phyloP scores from a whole-genome alignment of 192 early-diverging fungal genomes.

The Linnemannia schmuckeri region DNA sequence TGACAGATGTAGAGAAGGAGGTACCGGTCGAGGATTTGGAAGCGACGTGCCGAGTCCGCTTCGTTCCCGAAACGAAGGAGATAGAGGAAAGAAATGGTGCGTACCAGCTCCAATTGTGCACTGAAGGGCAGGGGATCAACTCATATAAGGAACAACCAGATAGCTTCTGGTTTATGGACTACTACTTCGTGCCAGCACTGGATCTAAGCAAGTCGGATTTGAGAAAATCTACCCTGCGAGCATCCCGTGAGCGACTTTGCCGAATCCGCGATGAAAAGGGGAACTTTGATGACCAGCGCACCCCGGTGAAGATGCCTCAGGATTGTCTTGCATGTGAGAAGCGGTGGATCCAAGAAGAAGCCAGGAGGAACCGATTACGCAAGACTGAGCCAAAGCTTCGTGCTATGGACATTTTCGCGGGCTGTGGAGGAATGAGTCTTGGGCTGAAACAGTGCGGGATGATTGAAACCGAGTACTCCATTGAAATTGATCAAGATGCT shows the following conservation, averaged over 20 bases:
- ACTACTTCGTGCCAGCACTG: background rate
- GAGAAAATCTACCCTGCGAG: background rate
- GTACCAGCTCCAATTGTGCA: background rate
- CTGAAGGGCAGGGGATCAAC: background rate
- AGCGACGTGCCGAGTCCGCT: constrained; percentile 4
- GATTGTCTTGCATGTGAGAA: constrained; percentile 51
- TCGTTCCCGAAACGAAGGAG: background rate
- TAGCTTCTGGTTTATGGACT: constrained; percentile 22
- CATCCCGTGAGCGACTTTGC: constrained; percentile 29
- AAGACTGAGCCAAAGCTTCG: constrained; percentile 39
- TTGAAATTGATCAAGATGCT: constrained; percentile 73
- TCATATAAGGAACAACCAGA: constrained; percentile 22
- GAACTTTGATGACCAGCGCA: background rate
- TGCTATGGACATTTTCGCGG: constrained; percentile 78
- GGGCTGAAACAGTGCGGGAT: constrained; percentile 71
- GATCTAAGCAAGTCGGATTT: background rate
- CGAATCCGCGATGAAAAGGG: constrained; percentile 30
- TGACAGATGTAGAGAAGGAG: background rate
- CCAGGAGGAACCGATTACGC: background rate
- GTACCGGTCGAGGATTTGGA: background rate
- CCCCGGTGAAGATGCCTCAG: background rate
- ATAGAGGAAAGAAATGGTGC: background rate
- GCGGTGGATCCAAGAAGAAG: background rate
- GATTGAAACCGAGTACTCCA: constrained; percentile 72
- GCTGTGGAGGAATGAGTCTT: constrained; percentile 76